These are phyloP conservation scores for Oryza glumipatula DNA, from an alignment of 176 grass and related monocot species.

Conservation along the genomic window DNA sequence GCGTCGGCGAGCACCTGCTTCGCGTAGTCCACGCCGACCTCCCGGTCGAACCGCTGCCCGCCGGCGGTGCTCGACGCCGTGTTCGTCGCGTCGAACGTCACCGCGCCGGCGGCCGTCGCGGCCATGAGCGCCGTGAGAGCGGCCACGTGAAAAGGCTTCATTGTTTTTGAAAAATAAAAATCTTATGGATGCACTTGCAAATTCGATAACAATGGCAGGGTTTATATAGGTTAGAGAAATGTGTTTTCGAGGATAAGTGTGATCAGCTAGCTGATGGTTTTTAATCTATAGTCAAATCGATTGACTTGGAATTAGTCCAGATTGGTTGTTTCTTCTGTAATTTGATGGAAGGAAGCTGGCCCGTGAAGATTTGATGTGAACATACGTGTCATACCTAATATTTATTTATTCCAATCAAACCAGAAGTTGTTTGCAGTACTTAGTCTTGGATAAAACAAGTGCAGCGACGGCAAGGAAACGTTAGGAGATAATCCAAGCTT, in stretches of 20 bases:
- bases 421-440: neutral
- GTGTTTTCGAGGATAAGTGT: neutral
- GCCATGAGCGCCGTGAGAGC: constrained; percentile 24
- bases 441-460: neutral
- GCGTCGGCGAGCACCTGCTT: constrained; percentile 63
- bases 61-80: constrained; percentile 53
- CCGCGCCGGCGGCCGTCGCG: constrained; percentile 21
- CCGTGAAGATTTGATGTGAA: neutral
- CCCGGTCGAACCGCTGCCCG: constrained; percentile 60
- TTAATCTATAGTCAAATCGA: neutral
- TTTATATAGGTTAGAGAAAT: constrained; percentile 1
- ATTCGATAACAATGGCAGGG: neutral
- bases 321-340: neutral
- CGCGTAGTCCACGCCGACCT: constrained; percentile 58
- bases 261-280: neutral
- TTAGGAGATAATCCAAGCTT: too few species aligned
- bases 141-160: neutral
- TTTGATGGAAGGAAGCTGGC: neutral
- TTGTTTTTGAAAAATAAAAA: neutral
- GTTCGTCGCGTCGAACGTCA: constrained; percentile 67
- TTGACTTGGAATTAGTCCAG: constrained; percentile 13
- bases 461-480: neutral
- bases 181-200: too few species aligned
- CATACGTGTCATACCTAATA: neutral
- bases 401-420: neutral